phyloP scores from a whole-genome alignment of 768 basidiomycete genomes.

The Mycena rosella region DNA sequence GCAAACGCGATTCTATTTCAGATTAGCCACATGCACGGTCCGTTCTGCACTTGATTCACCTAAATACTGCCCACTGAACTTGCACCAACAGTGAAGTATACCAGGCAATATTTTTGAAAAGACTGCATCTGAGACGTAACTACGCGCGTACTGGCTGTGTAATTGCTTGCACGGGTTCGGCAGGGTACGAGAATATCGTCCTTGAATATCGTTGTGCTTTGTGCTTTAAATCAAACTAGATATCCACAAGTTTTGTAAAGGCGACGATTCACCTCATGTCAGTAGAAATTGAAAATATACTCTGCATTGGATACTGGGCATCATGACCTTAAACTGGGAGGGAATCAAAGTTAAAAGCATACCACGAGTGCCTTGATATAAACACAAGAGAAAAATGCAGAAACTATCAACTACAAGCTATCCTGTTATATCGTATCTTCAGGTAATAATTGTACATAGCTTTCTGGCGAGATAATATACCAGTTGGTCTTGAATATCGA shows the following conservation, averaged over 20 bases:
- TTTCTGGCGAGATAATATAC: slow-evolving; percentile 1
- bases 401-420: slow-evolving; percentile 9
- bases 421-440: slow-evolving; percentile 2
- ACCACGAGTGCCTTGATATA: slow-evolving; percentile 5
- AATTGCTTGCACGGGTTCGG: not conserved
- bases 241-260: slow-evolving; percentile 1
- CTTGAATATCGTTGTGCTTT: slow-evolving; percentile 1
- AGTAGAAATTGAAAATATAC: slow-evolving; percentile 1
- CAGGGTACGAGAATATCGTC: not conserved
- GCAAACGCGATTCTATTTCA: too few species aligned
- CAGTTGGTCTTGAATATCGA: too few species aligned
- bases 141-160: too few species aligned
- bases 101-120: too few species aligned
- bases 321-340: slow-evolving; percentile 1
- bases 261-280: not conserved
- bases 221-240: not conserved
- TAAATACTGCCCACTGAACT: too few species aligned
- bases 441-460: slow-evolving; percentile 11
- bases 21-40: too few species aligned
- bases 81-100: too few species aligned
- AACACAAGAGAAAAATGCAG: slow-evolving; percentile 2
- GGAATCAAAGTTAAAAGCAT: slow-evolving; percentile 1
- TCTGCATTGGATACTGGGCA: not conserved
- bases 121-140: too few species aligned
- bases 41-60: too few species aligned